Evolutionary conservation across 2,329 filamentous ascomycete genomes (phyloP), one percentile per base, ranked within the genome.

Genomic region (Aspergillus tamarii): DNA sequence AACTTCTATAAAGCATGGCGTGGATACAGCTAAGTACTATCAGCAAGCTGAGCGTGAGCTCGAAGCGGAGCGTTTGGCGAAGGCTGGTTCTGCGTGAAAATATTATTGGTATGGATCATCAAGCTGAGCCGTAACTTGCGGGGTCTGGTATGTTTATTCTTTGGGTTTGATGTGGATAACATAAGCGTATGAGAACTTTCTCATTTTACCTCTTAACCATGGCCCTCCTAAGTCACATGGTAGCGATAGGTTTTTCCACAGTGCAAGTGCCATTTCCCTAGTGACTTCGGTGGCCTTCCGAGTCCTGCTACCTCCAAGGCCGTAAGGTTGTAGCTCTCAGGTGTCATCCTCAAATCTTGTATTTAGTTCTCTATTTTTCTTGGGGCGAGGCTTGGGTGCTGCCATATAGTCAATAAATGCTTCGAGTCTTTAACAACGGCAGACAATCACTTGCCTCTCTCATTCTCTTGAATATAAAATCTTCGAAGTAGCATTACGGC

Each of bases 1-100:
- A 62, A 72, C 63, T 59, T 57, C 26, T 43, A 32, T 43, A 53
- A 63, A 96, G 87, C 95, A 99, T 78, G 95, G 95, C 71, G 92
- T 99, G 64, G 95, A 99, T 78, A 99, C 95, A 36, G 93, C 94
- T 69, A 99, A 99, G 84, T 99, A 99, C 84, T 99, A 96, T 81
- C 90, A 90, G 77, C 93, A 96, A 79, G 95, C 95, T 9, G 95
- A 99, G 85, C 85, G 90, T 78, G 95, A 99, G 80, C 82, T 99
- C 73, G 95, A 96, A 82, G 89, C 89, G 45, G 93, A 96, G 84
- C 83, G 82, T 64, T 72, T 76, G 65, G 75, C 71, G 59, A 77
- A 76, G 64, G 70, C 67, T 63, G 64, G 64, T 55, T 72, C 71
- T 64, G 63, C 67, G 59, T 68, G 64, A 67, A 69, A 56, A 36